These are phyloP conservation scores for Agapanthus africanus DNA, from an alignment of 106 monocot species.

Conservation along the genomic window DNA sequence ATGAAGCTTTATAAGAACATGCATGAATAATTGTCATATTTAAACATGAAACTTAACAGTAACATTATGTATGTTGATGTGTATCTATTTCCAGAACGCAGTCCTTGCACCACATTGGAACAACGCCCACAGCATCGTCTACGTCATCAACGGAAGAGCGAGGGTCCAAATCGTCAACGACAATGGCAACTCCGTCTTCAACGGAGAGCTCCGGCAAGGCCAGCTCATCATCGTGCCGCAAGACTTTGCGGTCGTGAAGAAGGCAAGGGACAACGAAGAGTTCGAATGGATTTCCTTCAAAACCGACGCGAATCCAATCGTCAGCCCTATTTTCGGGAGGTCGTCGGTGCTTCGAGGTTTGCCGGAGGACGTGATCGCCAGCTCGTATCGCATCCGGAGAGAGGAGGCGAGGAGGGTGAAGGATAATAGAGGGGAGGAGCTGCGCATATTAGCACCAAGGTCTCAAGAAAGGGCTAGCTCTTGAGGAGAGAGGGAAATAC, in stretches of 20 bases:
- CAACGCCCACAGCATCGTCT: slow-evolving; percentile 23
- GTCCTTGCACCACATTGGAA: slow-evolving; percentile 17
- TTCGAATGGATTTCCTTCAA: slow-evolving; percentile 34
- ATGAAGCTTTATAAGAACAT: background rate
- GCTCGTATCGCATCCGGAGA: slow-evolving; percentile 13
- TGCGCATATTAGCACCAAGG: background rate
- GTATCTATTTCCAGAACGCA: background rate
- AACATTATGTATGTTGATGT: background rate
- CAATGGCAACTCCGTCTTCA: slow-evolving; percentile 12
- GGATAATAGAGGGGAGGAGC: background rate
- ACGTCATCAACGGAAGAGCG: slow-evolving; percentile 4
- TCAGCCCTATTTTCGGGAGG: slow-evolving; percentile 18
- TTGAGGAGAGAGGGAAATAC: too few relatives aligned
- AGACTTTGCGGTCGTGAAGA: slow-evolving; percentile 10
- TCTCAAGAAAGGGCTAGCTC: too few relatives aligned
- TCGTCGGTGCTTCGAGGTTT: slow-evolving; percentile 18
- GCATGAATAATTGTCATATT: too few relatives aligned
- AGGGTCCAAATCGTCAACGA: slow-evolving; percentile 11
- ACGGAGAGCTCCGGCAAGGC: slow-evolving; percentile 11
- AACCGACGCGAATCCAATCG: slow-evolving; percentile 12
- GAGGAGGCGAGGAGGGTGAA: slow-evolving; percentile 8
- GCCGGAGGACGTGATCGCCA: slow-evolving; percentile 23
- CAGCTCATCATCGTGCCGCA: slow-evolving; percentile 24
- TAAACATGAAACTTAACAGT: too few relatives aligned
- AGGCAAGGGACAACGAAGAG: slow-evolving; percentile 14